Evolutionary conservation across 2,329 filamentous ascomycete genomes (phyloP).

Genomic region (Diaporthe aspalathi): DNA sequence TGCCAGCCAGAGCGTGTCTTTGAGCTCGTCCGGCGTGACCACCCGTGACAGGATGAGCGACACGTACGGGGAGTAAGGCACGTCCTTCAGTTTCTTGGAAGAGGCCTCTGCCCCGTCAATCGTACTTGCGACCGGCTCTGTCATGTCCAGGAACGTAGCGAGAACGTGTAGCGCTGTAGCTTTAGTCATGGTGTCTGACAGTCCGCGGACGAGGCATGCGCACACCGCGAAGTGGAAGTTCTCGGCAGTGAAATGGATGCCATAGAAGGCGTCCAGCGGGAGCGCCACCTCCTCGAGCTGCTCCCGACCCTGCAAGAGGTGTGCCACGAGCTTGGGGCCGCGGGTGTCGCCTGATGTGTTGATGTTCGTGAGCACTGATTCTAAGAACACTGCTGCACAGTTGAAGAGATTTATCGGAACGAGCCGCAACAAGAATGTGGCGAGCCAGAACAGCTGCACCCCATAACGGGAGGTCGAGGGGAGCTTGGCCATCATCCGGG

Average conservation of each 20-base stretch:
- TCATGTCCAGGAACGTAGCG: conserved; percentile 70
- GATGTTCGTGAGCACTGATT: conserved; percentile 73
- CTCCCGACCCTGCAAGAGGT: conserved; percentile 69
- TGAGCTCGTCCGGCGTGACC: conserved; percentile 67
- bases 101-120: conserved; percentile 41
- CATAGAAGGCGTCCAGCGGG: conserved; percentile 73
- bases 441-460: conserved; percentile 77
- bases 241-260: conserved; percentile 71
- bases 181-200: conserved; percentile 72
- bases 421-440: conserved; percentile 73
- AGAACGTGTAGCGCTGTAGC: conserved; percentile 69
- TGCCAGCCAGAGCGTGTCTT: conserved; percentile 71
- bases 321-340: conserved; percentile 68
- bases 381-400: conserved; percentile 72
- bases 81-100: conserved; percentile 44
- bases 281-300: conserved; percentile 72
- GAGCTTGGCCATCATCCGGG: conserved; percentile 78
- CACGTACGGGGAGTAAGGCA: conserved; percentile 67
- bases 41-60: conserved; percentile 69
- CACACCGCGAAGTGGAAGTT: conserved; percentile 76
- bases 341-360: conserved; percentile 69
- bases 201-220: conserved; percentile 71
- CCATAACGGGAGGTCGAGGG: conserved; percentile 75
- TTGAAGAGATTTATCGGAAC: conserved; percentile 73
- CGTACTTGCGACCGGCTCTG: conserved; percentile 51